Conservation (phyloP, 345 rosid species). For the Cardamine resedifolia region DNA sequence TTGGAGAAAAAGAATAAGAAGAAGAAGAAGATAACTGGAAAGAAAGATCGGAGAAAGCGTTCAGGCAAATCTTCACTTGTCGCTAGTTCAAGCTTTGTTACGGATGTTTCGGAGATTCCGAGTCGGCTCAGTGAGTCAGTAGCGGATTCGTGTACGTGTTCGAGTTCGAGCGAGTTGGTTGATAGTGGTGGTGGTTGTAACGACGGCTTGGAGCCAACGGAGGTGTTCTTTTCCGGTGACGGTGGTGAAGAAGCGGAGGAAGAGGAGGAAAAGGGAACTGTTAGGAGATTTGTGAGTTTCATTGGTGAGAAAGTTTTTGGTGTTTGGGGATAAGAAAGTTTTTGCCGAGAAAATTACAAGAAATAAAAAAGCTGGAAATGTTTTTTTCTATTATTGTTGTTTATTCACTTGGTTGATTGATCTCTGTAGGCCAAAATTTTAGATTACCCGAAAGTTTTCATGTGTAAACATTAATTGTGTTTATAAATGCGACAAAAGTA, state of each 20-base stretch:
- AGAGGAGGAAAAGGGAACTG: constrained; percentile 47
- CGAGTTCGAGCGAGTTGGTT: constrained; percentile 19
- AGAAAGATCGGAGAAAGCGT: constrained; percentile 49
- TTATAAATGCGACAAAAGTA: constrained; percentile 21
- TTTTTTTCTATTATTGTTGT: background rate
- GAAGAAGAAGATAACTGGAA: constrained; percentile 12
- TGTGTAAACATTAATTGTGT: constrained; percentile 14
- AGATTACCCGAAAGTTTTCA: constrained; percentile 2
- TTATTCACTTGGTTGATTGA: constrained; percentile 1
- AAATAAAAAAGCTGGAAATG: background rate
- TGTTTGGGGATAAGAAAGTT: constrained; percentile 50
- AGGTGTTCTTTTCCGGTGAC: background rate
- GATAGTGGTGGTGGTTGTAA: constrained; percentile 2
- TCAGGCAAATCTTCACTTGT: constrained; percentile 5
- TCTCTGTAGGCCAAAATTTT: background rate
- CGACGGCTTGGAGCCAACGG: constrained; percentile 23
- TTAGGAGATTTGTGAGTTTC: constrained; percentile 53
- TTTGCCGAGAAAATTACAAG: background rate
- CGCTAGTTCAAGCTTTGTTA: constrained; percentile 10
- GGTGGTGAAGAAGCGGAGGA: constrained; percentile 38
- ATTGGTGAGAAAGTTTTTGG: constrained; percentile 78
- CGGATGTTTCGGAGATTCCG: background rate
- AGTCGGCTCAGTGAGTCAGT: constrained; percentile 32
- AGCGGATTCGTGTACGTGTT: background rate
- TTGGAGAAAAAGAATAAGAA: constrained; percentile 41